Evolutionary conservation across 208 protist species (phyloP), one percentile per base, ranked within the genome.

Genomic region (Leishmania gerbilli): DNA sequence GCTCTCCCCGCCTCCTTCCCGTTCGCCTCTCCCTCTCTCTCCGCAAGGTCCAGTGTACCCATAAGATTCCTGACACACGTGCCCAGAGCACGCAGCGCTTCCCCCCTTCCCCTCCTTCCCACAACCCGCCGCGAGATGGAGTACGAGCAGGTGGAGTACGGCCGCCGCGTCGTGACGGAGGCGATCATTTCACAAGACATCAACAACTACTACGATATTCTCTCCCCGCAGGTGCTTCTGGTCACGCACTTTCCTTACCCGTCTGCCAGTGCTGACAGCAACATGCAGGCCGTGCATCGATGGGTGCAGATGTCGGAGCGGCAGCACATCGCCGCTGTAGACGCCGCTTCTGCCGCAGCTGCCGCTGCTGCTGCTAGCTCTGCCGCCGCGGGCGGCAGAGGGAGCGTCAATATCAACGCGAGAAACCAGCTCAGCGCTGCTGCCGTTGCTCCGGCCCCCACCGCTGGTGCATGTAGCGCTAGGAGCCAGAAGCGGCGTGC

Each of bases 111-210:
- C 7, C 34, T 21, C 42, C 0, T 42, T 21, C 34, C 17, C 69
- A 62, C 9, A n/a, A 49, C 71, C 74, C 55, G 34, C 11, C 13
- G 11, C 6, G 21, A 55, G 2, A 97, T 97, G 94, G 92, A 97
- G 86, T 96, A 95, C 86, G 94, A 97, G 71, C 91, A 95, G 71
- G 83, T 95, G n/a, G 92, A 97, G 75, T 80, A 89, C 47, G 88
- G 90, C 47, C 89, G 86, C 37, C 87, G 89, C 42, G 84, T 88
- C 34, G 86, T 97, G 71, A 80, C 69, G 31, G 81, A 87, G 15
- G 77, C 79, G 64, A 91, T 97, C 71, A n/a, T 79, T 3, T 79
- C 56, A 17, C 94, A 97, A 75, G 94, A 97, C 76, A 82, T 95
- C 45, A 88, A 85, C 64, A 60, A 79, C 79, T 93, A 92, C 81